Base-by-base conservation (phyloP, 1,139 yeast species). In the Candida sp. region DNA sequence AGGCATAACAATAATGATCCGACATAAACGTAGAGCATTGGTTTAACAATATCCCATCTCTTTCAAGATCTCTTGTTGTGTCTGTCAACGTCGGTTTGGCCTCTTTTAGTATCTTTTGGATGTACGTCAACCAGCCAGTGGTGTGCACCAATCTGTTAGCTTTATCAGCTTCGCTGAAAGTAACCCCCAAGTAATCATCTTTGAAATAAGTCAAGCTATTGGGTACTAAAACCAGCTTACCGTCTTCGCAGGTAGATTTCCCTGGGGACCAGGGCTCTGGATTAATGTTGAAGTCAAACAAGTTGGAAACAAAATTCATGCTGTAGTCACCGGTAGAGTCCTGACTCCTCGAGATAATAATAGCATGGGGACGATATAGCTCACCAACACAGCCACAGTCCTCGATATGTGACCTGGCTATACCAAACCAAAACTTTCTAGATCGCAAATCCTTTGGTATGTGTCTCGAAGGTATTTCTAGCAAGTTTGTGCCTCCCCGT, bases 321-420 rank as follows among this genome's bases (percentile, higher is more conserved):
- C 53, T 49, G 42, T 53, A 63, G n/a, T 54, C 42, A 4, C 28
- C 17, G 3, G 6, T n/a, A 43, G 12, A 8, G 11, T 48, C 47
- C 12, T 40, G 28, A 23, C 32, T 26, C 49, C 59, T 55, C 8
- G 67, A 61, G 3, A 63, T 49, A 23, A 63, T 51, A 27, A 61
- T 55, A 4, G 59, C 51, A 44, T 63, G 66, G 1, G 67, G 67
- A 27, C 67, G 53, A 46, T 60, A 61, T 34, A 62, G 48, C 45
- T 60, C 65, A 9, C 39, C 25, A 4, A 76, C 70, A 58, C 78
- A 73, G 3, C 77, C 77, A 58, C 78, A 73, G 8, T 60, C 47
- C 31, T 58, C 56, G 22, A 68, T 54, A 54, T 73, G 77, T 4
- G 78, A 75, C 48, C 77, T 58, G 1, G 72, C 75, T 53, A 73